Evolutionary conservation across 371 early-diverging fungal species (phyloP), one percentile per base, ranked within the genome.

Genomic region (Coemansia sp.): DNA sequence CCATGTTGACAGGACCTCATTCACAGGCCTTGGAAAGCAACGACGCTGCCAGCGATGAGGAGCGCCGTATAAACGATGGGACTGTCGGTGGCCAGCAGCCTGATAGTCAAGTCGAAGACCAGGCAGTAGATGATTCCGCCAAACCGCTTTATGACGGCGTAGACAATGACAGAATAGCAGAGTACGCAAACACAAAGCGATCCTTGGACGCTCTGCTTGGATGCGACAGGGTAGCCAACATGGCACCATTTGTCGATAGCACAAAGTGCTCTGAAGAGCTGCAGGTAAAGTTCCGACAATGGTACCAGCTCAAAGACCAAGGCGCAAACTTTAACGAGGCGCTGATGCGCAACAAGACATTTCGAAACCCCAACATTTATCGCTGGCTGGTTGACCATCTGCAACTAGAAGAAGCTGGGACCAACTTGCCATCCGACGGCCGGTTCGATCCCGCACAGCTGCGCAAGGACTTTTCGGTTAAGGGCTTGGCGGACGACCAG

Each of bases 281-380:
- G 10, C 74, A 88, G 84, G 84, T 73, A 57, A 86, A 84, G 63
- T 84, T 91, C n/a, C 77, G 59, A 5, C 84, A 87, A 59, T 91
- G 87, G 76, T 68, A 84, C 41, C 72, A 62, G 32, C 83, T 79
- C 54, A 83, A 77, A 65, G 67, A 7, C 55, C 78, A 53, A 68
- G 90, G 68, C 47, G 86, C 69, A 55, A 78, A 79, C 38, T 84
- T 91, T 51, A 93, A 93, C 76, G 84, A 82, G 13, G 82, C 85
- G 43, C 78, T 92, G 16, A 80, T 81, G 64, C 78, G 80, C 43
- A 91, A 87, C 73, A 90, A 88, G 66, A 81, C 87, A 0, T 91
- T 90, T 74, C 82, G 87, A 4, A 93, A 93, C 63, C 93, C 92
- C 3, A 80, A 85, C 41, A 90, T 91, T 55, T 88, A 87, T 80